phyloP scores from a whole-genome alignment of 768 basidiomycete species.

The Leccinum ochraceum region DNA sequence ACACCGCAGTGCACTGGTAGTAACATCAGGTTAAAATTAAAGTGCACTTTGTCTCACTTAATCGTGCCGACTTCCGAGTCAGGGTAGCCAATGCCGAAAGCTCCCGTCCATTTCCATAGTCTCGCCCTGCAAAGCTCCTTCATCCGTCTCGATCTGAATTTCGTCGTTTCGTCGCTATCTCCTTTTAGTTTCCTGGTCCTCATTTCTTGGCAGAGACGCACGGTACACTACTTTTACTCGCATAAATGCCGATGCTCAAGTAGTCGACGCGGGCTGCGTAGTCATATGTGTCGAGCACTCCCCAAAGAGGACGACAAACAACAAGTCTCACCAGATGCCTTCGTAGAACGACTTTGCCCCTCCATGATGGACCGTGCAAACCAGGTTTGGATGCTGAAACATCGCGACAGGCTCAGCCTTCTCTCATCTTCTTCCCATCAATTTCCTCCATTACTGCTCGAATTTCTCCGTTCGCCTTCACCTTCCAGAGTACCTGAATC shows the following conservation, averaged over 20 bases:
- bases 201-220: slow-evolving; percentile 4
- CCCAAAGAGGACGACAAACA: not conserved
- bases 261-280: slow-evolving; percentile 3
- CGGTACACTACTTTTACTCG: not conserved
- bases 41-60: not conserved
- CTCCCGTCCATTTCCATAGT: not conserved
- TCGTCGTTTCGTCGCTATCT: slow-evolving; percentile 2
- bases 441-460: not conserved
- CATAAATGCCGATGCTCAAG: slow-evolving; percentile 8
- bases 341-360: slow-evolving; percentile 8
- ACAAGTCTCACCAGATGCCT: not conserved
- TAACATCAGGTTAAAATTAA: no score
- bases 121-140: not conserved
- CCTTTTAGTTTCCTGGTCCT: slow-evolving; percentile 4
- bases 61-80: not conserved
- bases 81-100: not conserved
- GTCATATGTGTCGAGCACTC: slow-evolving; percentile 14
- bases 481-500: slow-evolving; percentile 10
- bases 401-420: slow-evolving; percentile 13
- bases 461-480: not conserved
- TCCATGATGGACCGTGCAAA: slow-evolving; percentile 3
- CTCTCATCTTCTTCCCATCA: not conserved
- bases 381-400: slow-evolving; percentile 2
- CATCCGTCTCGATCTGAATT: not conserved
- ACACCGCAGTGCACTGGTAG: not conserved